A percentile compares a stretch with the other conserved stretches of the same genome.
Conservation (phyloP, 345 rosid species). For the Eucalyptus camaldulensis region DNA sequence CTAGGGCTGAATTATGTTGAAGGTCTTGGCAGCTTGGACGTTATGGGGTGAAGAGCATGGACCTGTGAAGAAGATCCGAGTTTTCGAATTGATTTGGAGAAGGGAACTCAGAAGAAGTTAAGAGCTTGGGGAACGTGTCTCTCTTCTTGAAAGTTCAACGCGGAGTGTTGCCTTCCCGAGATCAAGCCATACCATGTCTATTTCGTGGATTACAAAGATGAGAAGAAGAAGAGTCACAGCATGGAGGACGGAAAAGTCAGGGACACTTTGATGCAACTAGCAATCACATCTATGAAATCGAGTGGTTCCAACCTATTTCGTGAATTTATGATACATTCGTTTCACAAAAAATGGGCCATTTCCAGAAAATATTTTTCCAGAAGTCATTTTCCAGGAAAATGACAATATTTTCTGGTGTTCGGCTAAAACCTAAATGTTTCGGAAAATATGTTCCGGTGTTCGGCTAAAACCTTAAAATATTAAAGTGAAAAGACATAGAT, state of each 20-base stretch:
- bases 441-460: too few species aligned
- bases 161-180: not conserved
- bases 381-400: too few species aligned
- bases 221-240: not conserved
- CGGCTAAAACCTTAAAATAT: too few species aligned
- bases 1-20: not conserved
- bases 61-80: not conserved
- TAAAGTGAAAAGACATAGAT: too few species aligned
- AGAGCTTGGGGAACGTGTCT: not conserved
- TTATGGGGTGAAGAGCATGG: not conserved
- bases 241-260: not conserved
- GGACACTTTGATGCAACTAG: not conserved
- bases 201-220: not conserved
- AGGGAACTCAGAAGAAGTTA: not conserved
- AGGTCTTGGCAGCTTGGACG: not conserved
- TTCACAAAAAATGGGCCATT: fast-evolving
- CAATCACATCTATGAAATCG: not conserved
- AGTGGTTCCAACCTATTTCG: not conserved
- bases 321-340: too few species aligned
- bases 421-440: too few species aligned
- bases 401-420: fast-evolving
- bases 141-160: not conserved
- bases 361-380: fast-evolving
- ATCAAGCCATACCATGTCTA: not conserved
- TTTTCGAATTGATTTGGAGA: not conserved